phyloP scores from a whole-genome alignment of 306 rosid genomes.

The Medicago truncatula region DNA sequence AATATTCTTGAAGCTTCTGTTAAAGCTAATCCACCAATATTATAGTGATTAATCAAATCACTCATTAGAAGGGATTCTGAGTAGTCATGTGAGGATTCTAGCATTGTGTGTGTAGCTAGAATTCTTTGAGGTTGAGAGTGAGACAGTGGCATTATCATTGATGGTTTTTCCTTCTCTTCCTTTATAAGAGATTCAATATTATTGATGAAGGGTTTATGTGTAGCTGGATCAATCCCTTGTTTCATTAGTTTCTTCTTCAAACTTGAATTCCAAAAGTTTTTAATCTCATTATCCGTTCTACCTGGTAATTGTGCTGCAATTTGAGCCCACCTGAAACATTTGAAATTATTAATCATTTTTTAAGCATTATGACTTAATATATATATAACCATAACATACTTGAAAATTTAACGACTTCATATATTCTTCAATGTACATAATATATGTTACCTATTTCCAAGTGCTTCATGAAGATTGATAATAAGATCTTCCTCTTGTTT shows the following conservation, averaged over 20 bases:
- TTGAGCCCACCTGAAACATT: conserved; percentile 83
- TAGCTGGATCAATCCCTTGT: conserved; percentile 92
- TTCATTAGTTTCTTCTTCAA: conserved; percentile 91
- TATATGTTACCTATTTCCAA: conserved; percentile 69
- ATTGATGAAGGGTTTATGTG: conserved; percentile 70
- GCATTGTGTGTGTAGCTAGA: background rate
- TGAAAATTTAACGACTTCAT: no score
- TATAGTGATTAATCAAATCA: conserved; percentile 47
- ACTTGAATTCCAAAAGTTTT: conserved; percentile 91
- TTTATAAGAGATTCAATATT: conserved; percentile 33
- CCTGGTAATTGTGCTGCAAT: conserved; percentile 91
- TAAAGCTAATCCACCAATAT: conserved; percentile 26
- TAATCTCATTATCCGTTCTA: conserved; percentile 94
- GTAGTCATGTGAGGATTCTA: conserved; percentile 2
- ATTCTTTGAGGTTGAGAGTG: conserved; percentile 43
- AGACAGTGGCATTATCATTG: conserved; percentile 43
- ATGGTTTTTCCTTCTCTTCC: conserved; percentile 46
- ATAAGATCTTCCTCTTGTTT: conserved; percentile 88
- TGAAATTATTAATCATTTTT: background rate
- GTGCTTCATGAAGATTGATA: conserved; percentile 81
- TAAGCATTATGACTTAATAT: no score
- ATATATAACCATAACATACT: no score
- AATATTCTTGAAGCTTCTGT: conserved; percentile 50
- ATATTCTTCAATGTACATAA: conserved; percentile 6
- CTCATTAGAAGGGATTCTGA: conserved; percentile 55